phyloP scores from a whole-genome alignment of 2,329 filamentous ascomycete genomes.

The Penicillium sp. region DNA sequence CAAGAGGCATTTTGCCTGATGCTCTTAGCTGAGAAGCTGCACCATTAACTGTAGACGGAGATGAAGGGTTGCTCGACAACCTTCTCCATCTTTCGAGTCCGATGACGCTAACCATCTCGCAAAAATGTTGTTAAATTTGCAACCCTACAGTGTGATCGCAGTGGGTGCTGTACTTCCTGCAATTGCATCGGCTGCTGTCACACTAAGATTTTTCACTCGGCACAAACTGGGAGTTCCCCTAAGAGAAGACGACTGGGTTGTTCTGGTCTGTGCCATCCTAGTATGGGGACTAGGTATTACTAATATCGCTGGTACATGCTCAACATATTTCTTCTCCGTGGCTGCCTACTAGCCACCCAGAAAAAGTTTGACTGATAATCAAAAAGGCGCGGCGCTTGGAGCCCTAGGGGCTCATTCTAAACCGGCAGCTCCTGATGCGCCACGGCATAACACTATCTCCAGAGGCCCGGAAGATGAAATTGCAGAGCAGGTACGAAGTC shows the following conservation, averaged over 20 bases:
- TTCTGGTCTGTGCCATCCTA: slow-evolving; percentile 3
- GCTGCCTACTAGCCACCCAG: background rate
- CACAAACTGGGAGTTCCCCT: slow-evolving; percentile 2
- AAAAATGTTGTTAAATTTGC: slow-evolving; percentile 7
- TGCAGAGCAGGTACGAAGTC: slow-evolving; percentile 8
- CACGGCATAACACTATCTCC: slow-evolving; percentile 10
- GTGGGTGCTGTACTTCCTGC: slow-evolving; percentile 6
- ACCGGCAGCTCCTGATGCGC: slow-evolving; percentile 7
- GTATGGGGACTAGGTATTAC: slow-evolving; percentile 11
- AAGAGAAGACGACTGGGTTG: slow-evolving; percentile 12
- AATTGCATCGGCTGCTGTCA: slow-evolving; percentile 1
- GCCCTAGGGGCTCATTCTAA: slow-evolving; percentile 10
- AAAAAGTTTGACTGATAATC: background rate
- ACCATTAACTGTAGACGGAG: background rate
- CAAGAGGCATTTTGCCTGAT: background rate
- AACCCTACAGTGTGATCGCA: slow-evolving; percentile 6
- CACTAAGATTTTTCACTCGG: slow-evolving; percentile 9
- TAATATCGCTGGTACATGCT: slow-evolving; percentile 5
- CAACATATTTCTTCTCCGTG: background rate
- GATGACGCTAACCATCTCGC: background rate
- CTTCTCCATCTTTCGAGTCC: background rate
- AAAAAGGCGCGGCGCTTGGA: slow-evolving; percentile 11
- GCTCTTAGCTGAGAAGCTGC: background rate
- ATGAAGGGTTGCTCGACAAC: background rate
- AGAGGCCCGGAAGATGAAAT: slow-evolving; percentile 11